Base-by-base conservation (phyloP, 345 rosid species). In the Gossypium mustelinum region DNA sequence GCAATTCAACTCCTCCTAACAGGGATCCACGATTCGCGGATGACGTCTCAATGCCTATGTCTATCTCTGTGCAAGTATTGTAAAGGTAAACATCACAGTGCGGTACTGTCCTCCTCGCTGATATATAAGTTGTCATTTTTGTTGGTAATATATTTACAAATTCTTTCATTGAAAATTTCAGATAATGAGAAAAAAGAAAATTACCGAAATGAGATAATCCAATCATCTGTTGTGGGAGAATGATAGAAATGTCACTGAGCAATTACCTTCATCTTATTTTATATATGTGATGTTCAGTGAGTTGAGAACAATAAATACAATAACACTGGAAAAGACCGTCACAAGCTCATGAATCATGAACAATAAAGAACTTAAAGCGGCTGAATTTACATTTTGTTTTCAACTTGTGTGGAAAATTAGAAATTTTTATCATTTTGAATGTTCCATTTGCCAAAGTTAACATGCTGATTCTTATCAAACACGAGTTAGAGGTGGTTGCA, bases 21-120 rank as follows among this genome's bases (percentile, higher is more conserved):
- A 70, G 60, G 60, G 60, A 84, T 70, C 41, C 88, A 4, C 80
- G 86, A 72, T 89, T 89, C 16, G 70, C 85, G 1, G 79, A 75
- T 18, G 98, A 95, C 62, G 98, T 93, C 62, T 89, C 98, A 0
- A 89, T 91, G 66, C 78, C 88, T 12, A 68, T 87, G 85, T 79
- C 96, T 10, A 90, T 91, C 60, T 88, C 97, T 2, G 88, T 59
- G 34, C 39, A 25, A 13, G 64, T 91, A 39, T 79, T 89, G 80
- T 91, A 89, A 82, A 39, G 78, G 83, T 75, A 72, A 69, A 55
- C 72, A 58, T 57, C 70, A 67, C 43, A 52, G 0, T 58, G 14
- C 39, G 73, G 59, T 60, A 63, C 67, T 44, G 43, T 69, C 79
- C 60, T 43, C 72, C 77, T 29, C 25, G 29, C 61, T 62, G 29